Conservation (phyloP, 495 filamentous ascomycete species). For the Aspergillus incahuasiensis region DNA sequence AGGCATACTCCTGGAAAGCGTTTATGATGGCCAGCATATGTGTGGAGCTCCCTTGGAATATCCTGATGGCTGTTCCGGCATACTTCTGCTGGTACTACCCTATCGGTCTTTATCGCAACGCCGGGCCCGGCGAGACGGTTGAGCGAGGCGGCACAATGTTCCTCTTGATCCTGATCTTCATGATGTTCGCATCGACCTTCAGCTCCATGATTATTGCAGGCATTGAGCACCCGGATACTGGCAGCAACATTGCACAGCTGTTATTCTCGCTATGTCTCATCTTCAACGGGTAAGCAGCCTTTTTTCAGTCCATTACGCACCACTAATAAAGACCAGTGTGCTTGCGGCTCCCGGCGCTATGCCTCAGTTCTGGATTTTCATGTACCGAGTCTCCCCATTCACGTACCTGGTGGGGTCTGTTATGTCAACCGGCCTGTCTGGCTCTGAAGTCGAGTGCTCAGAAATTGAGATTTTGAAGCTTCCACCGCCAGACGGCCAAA, state of each 20-base stretch:
- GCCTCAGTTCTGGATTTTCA: constrained; percentile 79
- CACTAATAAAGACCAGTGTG: constrained; percentile 45
- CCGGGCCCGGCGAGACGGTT: constrained; percentile 47
- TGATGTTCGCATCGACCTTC: constrained; percentile 50
- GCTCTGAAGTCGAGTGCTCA: constrained; percentile 54
- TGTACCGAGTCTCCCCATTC: constrained; percentile 74
- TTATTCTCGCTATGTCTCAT: constrained; percentile 64
- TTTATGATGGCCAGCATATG: constrained; percentile 78
- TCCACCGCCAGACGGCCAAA: constrained; percentile 45
- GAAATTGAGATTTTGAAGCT: constrained; percentile 56
- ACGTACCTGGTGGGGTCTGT: constrained; percentile 65
- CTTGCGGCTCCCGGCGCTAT: constrained; percentile 57
- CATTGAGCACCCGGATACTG: constrained; percentile 61
- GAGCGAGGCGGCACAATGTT: constrained; percentile 66
- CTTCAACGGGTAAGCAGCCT: constrained; percentile 53
- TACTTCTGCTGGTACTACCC: constrained; percentile 80
- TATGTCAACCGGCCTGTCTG: constrained; percentile 58
- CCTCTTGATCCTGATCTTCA: constrained; percentile 46
- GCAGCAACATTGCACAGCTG: constrained; percentile 60
- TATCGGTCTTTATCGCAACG: constrained; percentile 69
- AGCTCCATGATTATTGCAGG: constrained; percentile 61
- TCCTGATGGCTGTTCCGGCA: constrained; percentile 62
- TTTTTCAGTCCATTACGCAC: not conserved
- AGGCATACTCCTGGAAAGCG: constrained; percentile 76
- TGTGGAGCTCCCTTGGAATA: constrained; percentile 72